phyloP scores from a whole-genome alignment of 176 grass and related monocot genomes.

The Avena atlantica region DNA sequence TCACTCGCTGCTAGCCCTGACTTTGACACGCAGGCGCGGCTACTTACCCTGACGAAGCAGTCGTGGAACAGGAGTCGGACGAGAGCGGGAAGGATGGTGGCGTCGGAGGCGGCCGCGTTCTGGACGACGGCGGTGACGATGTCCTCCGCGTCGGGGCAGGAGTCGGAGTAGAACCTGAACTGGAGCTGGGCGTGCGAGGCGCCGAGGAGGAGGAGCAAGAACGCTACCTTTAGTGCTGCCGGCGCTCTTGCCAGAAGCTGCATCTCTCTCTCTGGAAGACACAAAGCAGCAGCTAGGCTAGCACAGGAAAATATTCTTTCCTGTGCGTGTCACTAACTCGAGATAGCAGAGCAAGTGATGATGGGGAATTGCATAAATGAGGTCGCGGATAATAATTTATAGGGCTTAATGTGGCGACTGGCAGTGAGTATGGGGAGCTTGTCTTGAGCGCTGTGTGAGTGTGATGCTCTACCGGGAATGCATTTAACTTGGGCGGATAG shows the following conservation, averaged over 20 bases:
- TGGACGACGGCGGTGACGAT: conserved; percentile 63
- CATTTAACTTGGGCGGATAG: too few relatives aligned
- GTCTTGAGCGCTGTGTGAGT: conserved; percentile 23
- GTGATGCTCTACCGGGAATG: neutral
- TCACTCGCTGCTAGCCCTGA: too few relatives aligned
- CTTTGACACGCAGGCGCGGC: neutral
- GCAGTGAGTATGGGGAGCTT: conserved; percentile 11
- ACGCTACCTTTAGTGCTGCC: conserved; percentile 20
- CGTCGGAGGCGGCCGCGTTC: conserved; percentile 53
- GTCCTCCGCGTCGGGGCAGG: conserved; percentile 75
- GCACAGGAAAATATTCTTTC: conserved; percentile 3
- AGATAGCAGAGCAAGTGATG: conserved; percentile 8
- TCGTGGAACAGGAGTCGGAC: conserved; percentile 91
- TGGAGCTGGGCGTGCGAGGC: conserved; percentile 52
- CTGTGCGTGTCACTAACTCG: neutral
- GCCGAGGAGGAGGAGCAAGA: conserved; percentile 44
- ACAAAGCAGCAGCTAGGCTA: neutral
- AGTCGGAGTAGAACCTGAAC: conserved; percentile 74
- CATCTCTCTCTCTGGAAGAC: neutral
- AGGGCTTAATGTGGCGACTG: neutral
- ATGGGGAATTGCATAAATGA: conserved; percentile 35
- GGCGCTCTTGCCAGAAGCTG: neutral
- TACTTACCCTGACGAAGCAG: conserved; percentile 68
- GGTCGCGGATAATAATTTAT: neutral
- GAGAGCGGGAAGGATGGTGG: conserved; percentile 74